Conservation (phyloP, 768 basidiomycete genomes). For the Lentinula boryana region DNA sequence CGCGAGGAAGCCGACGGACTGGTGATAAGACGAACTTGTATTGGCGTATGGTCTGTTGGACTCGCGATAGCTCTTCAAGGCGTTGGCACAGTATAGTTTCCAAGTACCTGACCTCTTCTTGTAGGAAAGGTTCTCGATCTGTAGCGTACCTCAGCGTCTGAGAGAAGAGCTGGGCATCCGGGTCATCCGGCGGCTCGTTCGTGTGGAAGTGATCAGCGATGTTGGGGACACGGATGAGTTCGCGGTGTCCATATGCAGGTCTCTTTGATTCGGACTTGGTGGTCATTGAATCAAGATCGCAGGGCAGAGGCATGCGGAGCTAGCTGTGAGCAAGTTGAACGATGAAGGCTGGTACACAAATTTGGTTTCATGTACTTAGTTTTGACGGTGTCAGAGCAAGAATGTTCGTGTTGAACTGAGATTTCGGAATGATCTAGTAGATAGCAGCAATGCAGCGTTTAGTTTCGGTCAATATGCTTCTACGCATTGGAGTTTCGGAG, state of each 20-base stretch:
- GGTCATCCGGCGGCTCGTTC: neutral
- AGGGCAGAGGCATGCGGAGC: neutral
- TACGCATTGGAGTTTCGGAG: no score
- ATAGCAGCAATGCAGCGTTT: no score
- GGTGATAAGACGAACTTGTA: constrained; percentile 1
- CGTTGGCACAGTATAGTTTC: neutral
- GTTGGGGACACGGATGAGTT: neutral
- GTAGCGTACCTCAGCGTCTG: neutral
- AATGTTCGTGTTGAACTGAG: no score
- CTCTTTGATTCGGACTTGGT: neutral
- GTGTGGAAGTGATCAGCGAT: neutral
- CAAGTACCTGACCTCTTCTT: neutral
- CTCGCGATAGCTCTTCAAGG: neutral
- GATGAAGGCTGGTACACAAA: neutral
- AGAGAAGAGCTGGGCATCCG: neutral
- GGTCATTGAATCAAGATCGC: no score
- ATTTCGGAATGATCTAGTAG: no score
- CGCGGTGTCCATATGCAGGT: neutral
- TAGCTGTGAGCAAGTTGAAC: neutral
- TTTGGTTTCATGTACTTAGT: no score
- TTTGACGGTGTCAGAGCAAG: no score
- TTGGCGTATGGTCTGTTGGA: neutral
- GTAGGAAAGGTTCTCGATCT: neutral
- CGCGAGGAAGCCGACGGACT: constrained; percentile 1
- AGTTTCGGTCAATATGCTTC: no score